Percentiles rank a stretch among this genome's conserved stretches.
phyloP scores from a whole-genome alignment of 208 protist species.

The Tritrichomonas foetus region DNA sequence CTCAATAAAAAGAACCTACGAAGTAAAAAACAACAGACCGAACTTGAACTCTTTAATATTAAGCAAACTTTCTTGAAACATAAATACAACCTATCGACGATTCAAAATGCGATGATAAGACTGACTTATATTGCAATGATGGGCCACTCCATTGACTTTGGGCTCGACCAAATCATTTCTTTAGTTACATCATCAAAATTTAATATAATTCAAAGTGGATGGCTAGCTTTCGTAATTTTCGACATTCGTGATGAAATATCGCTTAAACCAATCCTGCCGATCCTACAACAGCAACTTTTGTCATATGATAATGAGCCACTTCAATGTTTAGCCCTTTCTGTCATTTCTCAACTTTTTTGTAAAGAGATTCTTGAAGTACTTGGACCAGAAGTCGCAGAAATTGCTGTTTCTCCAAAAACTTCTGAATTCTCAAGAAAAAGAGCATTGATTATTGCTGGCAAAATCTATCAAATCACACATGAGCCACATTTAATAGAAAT shows the following conservation, averaged over 20 bases:
- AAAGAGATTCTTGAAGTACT: background rate
- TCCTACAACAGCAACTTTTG: background rate
- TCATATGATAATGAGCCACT: background rate
- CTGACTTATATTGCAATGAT: background rate
- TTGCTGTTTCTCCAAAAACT: background rate
- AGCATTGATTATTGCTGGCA: background rate
- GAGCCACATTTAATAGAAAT: background rate
- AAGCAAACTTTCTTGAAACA: too few species aligned
- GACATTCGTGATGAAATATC: background rate
- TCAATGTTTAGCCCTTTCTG: background rate
- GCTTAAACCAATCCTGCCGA: background rate
- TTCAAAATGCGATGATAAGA: too few species aligned
- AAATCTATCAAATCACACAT: background rate
- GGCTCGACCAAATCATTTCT: background rate
- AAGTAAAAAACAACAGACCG: too few species aligned
- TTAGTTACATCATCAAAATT: background rate
- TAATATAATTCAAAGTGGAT: background rate
- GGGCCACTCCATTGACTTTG: background rate
- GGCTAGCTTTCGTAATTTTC: background rate
- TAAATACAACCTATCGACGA: too few species aligned
- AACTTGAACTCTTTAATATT: too few species aligned
- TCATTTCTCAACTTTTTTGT: background rate
- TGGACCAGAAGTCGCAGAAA: background rate
- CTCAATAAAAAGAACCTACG: too few species aligned
- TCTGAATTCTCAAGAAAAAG: conserved; percentile 16